Base-by-base conservation (phyloP, 768 basidiomycete species). In the Russula dissimulans region DNA sequence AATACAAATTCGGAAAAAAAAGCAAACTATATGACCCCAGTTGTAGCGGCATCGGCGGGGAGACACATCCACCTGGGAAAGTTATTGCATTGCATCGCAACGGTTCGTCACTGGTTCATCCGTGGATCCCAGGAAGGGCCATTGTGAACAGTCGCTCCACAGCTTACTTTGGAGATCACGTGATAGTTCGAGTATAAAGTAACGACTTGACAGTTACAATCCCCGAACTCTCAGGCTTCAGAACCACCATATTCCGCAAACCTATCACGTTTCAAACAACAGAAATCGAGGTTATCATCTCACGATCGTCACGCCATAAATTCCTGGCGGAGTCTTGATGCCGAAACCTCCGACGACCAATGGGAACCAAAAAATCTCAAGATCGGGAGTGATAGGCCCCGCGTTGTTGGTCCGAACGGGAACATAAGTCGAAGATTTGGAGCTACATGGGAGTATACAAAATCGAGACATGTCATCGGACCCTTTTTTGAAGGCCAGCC, bases 201-300 rank as follows among this genome's bases (percentile, higher is more conserved):
- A n/a, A n/a, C 11, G 63, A 62, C 39, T 39, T 29, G 49, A 64
- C 11, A 1, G 63, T 54, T 7, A 64, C 38, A 10, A 41, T 52
- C 15, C 63, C 63, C 15, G 55, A 57, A 36, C 63, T 64, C 29
- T 64, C 55, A 22, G 63, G 63, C n/a, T 62, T 64, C 38, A 64
- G 6, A 1, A 60, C 36, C 3, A 62, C 45, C 51, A 60, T 64
- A 17, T 9, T 14, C 4, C 34, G 12, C 22, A 38, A 45, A 31
- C 12, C 9, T 32, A 22, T 32, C 44, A 10, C 50, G 54, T 22
- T 36, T n/a, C 54, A 22, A 38, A 15, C 18, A 18, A 26, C 34
- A 31, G 9, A 18, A 29, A 10, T 3, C 9, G 32, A 9, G 12
- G 12, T 26, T 5, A 3, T 17, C 5, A 38, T 34, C 63, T 56